These are phyloP conservation scores for Ceratocystis variospora DNA, from an alignment of 2,329 filamentous ascomycete species.

Conservation along the genomic window DNA sequence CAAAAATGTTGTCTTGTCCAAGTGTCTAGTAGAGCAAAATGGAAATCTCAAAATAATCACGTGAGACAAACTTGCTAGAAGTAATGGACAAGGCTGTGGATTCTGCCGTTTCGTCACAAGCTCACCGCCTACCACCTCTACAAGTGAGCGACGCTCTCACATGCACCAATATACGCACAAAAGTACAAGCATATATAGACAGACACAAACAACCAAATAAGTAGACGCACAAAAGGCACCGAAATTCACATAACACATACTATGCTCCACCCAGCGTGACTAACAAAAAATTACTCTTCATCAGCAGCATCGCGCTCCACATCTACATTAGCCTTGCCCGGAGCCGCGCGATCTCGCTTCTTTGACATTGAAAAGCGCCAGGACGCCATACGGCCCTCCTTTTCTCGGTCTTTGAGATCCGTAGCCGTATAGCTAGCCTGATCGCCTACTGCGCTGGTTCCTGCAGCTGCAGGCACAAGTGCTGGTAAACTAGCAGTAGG, in stretches of 20 bases:
- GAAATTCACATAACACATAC: not conserved
- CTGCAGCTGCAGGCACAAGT: too few species aligned
- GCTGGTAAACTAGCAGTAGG: slow-evolving; percentile 27
- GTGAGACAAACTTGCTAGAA: too few species aligned
- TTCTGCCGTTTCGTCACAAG: too few species aligned
- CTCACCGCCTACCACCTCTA: too few species aligned
- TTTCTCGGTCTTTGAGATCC: slow-evolving; percentile 30
- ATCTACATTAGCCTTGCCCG: slow-evolving; percentile 39
- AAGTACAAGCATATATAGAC: not conserved
- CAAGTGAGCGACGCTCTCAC: too few species aligned
- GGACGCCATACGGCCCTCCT: slow-evolving; percentile 36
- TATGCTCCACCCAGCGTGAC: not conserved
- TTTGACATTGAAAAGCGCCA: slow-evolving; percentile 49
- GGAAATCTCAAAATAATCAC: too few species aligned
- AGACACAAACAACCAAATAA: not conserved
- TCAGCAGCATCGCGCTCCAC: slow-evolving; percentile 27
- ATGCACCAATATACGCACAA: not conserved
- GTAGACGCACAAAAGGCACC: not conserved
- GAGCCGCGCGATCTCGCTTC: slow-evolving; percentile 39
- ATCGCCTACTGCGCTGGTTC: too few species aligned
- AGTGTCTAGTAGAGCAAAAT: too few species aligned
- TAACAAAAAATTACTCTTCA: not conserved
- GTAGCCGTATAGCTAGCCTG: not conserved
- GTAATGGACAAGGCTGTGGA: too few species aligned
- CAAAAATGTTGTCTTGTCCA: too few species aligned